A percentile compares a stretch with the other conserved stretches of the same genome.
Conservation (phyloP, 2,329 filamentous ascomycete species). For the Fusarium nanum region DNA sequence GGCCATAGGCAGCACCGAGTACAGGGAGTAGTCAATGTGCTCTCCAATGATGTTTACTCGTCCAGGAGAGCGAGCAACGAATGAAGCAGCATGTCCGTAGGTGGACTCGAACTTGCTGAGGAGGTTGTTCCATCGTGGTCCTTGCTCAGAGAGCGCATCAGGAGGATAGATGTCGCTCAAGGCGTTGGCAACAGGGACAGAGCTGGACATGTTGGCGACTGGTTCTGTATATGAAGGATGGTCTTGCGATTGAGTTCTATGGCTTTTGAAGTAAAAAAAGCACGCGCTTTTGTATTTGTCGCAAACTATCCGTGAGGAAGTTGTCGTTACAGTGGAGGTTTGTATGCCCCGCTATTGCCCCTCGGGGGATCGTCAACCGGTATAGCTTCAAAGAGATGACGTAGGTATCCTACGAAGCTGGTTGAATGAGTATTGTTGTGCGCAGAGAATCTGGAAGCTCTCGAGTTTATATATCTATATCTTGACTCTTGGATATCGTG, state of each 20-base stretch:
- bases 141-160: constrained; percentile 75
- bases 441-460: neutral
- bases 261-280: neutral
- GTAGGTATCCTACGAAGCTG: constrained; percentile 6
- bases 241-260: neutral
- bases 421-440: neutral
- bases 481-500: no score
- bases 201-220: constrained; percentile 58
- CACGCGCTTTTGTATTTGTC: constrained; percentile 20
- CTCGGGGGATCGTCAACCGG: constrained; percentile 28
- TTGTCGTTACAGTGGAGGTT: constrained; percentile 38
- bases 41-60: constrained; percentile 99
- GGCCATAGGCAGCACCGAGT: constrained; percentile 95
- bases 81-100: constrained; percentile 79
- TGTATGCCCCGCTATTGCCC: constrained; percentile 43
- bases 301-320: constrained; percentile 36
- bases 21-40: constrained; percentile 98
- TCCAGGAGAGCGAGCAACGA: constrained; percentile 90
- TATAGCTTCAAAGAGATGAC: constrained; percentile 33
- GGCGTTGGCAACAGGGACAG: constrained; percentile 79
- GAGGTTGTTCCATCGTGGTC: constrained; percentile 79
- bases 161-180: constrained; percentile 86
- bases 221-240: neutral
- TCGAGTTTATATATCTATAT: neutral
- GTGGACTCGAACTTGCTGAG: constrained; percentile 75